Evolutionary conservation across 352 stramenopile species (phyloP).

Genomic region (Phytopythium helicoides): DNA sequence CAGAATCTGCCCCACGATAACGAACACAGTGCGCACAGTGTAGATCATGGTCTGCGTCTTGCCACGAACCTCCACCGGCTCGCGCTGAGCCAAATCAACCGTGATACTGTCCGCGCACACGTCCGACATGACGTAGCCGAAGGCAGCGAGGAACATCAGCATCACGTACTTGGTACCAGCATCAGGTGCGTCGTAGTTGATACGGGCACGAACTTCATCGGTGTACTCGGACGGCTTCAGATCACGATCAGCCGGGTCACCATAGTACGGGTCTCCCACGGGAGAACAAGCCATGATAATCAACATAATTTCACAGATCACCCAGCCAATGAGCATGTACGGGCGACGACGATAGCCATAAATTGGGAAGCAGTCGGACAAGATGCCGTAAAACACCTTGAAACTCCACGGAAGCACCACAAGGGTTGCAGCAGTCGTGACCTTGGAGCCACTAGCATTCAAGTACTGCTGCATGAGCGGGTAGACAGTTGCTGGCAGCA

Average conservation of each 20-base stretch:
- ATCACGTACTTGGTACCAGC: slow-evolving; percentile 24
- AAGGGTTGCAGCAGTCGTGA: slow-evolving; percentile 31
- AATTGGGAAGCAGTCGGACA: slow-evolving; percentile 40
- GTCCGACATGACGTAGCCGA: slow-evolving; percentile 30
- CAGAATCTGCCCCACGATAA: slow-evolving; percentile 12
- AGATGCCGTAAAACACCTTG: slow-evolving; percentile 41
- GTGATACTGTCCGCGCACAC: slow-evolving; percentile 22
- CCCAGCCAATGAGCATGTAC: slow-evolving; percentile 43
- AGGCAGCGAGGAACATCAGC: slow-evolving; percentile 27
- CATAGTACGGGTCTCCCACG: slow-evolving; percentile 33
- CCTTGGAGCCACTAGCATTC: slow-evolving; percentile 29
- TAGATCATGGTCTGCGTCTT: slow-evolving; percentile 38
- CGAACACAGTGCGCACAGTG: slow-evolving; percentile 20
- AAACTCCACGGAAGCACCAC: slow-evolving; percentile 40
- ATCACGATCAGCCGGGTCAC: neutral
- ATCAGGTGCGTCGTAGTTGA: slow-evolving; percentile 17
- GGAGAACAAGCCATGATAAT: slow-evolving; percentile 19
- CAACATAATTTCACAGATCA: slow-evolving; percentile 21
- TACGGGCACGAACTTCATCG: slow-evolving; percentile 1
- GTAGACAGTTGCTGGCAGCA: slow-evolving; percentile 36
- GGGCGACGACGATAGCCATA: slow-evolving; percentile 39
- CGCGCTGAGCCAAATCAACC: slow-evolving; percentile 33
- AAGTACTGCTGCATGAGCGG: slow-evolving; percentile 41
- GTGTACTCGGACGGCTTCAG: slow-evolving; percentile 3
- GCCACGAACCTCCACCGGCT: slow-evolving; percentile 25